Conservation (phyloP, 1,284 basidiomycete species). For the Ganoderma meredithae region DNA sequence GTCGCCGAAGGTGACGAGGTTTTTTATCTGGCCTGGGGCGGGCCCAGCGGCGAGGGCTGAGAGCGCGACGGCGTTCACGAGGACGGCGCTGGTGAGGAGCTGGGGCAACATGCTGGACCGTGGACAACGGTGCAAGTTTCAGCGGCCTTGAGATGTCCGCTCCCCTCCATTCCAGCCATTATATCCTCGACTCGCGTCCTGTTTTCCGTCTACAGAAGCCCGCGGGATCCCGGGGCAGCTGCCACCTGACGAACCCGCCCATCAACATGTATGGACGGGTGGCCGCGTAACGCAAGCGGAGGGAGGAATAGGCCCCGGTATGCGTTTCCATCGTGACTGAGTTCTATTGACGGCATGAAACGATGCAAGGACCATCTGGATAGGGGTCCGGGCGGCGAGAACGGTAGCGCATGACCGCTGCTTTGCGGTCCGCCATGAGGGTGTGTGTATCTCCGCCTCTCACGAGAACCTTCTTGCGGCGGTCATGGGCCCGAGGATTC, state of each 20-base stretch:
- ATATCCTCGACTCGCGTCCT: background rate
- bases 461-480: too few relatives aligned
- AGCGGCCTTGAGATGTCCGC: background rate
- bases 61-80: conserved; percentile 2
- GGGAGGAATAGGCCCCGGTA: too few relatives aligned
- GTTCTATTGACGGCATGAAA: too few relatives aligned
- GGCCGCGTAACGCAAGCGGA: background rate
- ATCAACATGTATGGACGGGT: background rate
- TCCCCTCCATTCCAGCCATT: background rate
- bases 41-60: conserved; percentile 30
- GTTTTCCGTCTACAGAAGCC: too few relatives aligned
- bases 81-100: conserved; percentile 8
- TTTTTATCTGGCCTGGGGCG: conserved; percentile 47
- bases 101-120: conserved; percentile 10
- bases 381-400: too few relatives aligned
- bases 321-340: too few relatives aligned
- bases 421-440: too few relatives aligned
- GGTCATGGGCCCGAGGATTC: too few relatives aligned
- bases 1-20: conserved; percentile 54
- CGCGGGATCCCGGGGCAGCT: background rate
- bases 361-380: too few relatives aligned
- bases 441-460: too few relatives aligned
- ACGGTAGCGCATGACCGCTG: too few relatives aligned
- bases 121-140: background rate
- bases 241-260: background rate